Evolutionary conservation across 495 filamentous ascomycete species (phyloP).

Genomic region (Podospora bellae-mahoneyi): DNA sequence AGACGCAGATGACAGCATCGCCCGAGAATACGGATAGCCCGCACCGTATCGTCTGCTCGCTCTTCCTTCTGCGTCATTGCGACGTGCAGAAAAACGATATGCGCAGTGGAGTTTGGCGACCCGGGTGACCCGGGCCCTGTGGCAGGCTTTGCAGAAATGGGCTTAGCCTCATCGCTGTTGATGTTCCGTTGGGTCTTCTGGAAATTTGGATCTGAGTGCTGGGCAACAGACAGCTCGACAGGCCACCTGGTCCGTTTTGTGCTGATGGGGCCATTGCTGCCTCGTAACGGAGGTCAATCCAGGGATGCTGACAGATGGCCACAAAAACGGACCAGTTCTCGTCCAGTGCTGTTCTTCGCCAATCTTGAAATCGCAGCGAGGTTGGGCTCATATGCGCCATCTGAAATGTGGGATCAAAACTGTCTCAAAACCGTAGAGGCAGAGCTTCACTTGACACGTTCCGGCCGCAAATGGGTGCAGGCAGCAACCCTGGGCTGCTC

Average conservation of each 20-base stretch:
- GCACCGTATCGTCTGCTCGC: not conserved
- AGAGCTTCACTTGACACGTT: slow-evolving; percentile 7
- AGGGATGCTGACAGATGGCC: not conserved
- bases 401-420: slow-evolving; percentile 13
- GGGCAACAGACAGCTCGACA: slow-evolving; percentile 5
- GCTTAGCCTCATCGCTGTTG: slow-evolving; percentile 22
- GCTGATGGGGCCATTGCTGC: not conserved
- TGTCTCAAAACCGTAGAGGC: slow-evolving; percentile 16
- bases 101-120: slow-evolving; percentile 12
- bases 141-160: slow-evolving; percentile 11
- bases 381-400: slow-evolving; percentile 12
- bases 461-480: slow-evolving; percentile 10
- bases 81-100: not conserved
- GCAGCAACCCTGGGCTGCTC: not conserved
- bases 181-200: slow-evolving; percentile 20
- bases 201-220: slow-evolving; percentile 27
- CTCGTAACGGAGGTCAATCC: slow-evolving; percentile 12
- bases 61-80: not conserved
- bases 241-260: slow-evolving; percentile 13
- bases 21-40: not conserved
- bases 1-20: not conserved
- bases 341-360: slow-evolving; percentile 4
- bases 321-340: not conserved
- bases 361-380: slow-evolving; percentile 14
- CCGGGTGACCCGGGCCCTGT: slow-evolving; percentile 10